These are phyloP conservation scores for Aspergillus ustus DNA, from an alignment of 2,329 filamentous ascomycete species.

Conservation along the genomic window DNA sequence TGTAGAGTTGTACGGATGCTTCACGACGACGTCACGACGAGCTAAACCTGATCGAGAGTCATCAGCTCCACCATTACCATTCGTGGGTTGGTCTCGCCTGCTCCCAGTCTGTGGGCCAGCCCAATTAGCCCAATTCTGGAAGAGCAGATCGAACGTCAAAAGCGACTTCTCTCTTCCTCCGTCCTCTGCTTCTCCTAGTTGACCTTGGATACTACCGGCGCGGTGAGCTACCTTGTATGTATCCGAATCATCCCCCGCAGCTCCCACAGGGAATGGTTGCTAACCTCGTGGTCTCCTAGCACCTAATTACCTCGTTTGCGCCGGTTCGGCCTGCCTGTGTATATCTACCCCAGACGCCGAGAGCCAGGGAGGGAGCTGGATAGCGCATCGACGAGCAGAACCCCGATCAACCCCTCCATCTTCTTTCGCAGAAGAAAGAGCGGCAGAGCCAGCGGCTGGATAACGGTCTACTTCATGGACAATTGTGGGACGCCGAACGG, in stretches of 20 bases:
- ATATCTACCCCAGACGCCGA: neutral
- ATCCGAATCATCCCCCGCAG: neutral
- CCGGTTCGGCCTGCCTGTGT: constrained; percentile 4
- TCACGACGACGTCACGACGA: constrained; percentile 38
- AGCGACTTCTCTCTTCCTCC: neutral
- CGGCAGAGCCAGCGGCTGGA: constrained; percentile 21
- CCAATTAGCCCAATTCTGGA: constrained; percentile 9
- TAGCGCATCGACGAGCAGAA: neutral
- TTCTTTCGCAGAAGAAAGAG: constrained; percentile 5
- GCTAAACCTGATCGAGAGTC: constrained; percentile 26
- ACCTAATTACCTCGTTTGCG: constrained; percentile 1
- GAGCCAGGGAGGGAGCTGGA: neutral
- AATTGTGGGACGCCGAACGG: constrained; percentile 56
- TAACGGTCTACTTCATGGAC: constrained; percentile 41
- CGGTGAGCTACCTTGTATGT: constrained; percentile 7
- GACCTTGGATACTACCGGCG: constrained; percentile 7
- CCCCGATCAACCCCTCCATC: neutral
- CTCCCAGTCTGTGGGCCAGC: neutral
- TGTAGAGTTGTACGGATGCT: constrained; percentile 17
- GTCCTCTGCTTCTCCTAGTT: constrained; percentile 3
- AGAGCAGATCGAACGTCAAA: too few relatives aligned
- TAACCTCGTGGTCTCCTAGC: neutral
- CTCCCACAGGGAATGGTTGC: neutral
- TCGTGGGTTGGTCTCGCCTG: neutral
- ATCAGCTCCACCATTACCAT: neutral